Conservation (phyloP, 768 basidiomycete genomes). For the Dentipellis fragilis region DNA sequence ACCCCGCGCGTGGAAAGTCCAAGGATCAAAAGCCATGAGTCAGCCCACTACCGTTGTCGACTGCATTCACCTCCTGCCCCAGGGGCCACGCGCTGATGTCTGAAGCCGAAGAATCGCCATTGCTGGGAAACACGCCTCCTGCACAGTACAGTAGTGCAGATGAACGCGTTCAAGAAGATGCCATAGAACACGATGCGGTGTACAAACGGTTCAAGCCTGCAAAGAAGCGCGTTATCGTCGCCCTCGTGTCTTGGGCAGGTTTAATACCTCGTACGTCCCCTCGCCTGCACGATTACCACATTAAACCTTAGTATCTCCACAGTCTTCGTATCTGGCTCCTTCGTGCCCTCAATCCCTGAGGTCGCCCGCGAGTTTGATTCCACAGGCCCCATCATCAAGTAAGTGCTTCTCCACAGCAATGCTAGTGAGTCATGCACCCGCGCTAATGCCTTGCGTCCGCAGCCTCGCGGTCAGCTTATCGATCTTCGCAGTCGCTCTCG, state of each 20-base stretch:
- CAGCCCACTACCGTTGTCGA: not conserved
- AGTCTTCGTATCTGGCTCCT: slow-evolving; percentile 64
- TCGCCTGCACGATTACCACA: not conserved
- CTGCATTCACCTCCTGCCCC: not conserved
- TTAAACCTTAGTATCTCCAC: not conserved
- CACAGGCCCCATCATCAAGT: slow-evolving; percentile 50
- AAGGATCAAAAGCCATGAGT: too few relatives aligned
- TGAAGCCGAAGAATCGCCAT: not conserved
- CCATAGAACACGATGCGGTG: not conserved
- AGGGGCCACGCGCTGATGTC: not conserved
- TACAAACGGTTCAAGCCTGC: not conserved
- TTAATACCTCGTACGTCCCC: not conserved
- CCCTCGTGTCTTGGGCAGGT: not conserved
- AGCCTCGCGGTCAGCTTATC: slow-evolving; percentile 7
- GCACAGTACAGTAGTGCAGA: not conserved
- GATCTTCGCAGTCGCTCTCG: slow-evolving; percentile 1
- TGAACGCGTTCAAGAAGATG: not conserved
- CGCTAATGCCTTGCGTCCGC: too few relatives aligned
- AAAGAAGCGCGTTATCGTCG: slow-evolving; percentile 1
- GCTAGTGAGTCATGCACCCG: too few relatives aligned
- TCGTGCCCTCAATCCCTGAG: slow-evolving; percentile 67
- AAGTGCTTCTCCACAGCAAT: not conserved
- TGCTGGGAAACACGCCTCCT: not conserved
- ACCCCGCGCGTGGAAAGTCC: too few relatives aligned
- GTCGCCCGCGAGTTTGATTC: slow-evolving; percentile 57